Base-by-base conservation (phyloP, 1,284 basidiomycete genomes). In the Leccinum pseudoinsigne region DNA sequence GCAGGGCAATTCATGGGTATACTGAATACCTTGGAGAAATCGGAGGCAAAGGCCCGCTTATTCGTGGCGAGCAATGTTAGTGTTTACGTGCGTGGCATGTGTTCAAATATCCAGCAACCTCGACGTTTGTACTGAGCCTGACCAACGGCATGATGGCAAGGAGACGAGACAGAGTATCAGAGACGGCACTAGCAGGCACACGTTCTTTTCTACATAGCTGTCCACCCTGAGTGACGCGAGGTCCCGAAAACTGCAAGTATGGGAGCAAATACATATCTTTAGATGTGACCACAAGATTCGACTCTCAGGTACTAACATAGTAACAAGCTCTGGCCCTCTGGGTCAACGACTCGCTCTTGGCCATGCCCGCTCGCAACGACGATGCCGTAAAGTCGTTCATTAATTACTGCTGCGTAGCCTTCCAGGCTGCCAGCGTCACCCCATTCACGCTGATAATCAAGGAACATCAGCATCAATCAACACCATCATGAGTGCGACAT, bases 21-120 rank as follows among this genome's bases (percentile, higher is more conserved):
- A 4, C 34, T 16, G 7, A 16, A 50, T 61, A 73, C 71, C 72
- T 74, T 83, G 62, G 86, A 88, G 69, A 90, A 83, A 64, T 86
- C 82, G n/a, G 81, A 74, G 31, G 80, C 75, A 64, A 89, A 86
- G 3, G 77, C 79, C 70, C 82, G 16, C 63, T 72, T 16, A 38
- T 56, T 42, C 9, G 28, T 42, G 8, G 16, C 12, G 8, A 9
- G 42, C 9, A 21, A 8, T 26, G 34, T 54, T 14, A 68, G 58
- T n/a, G 7, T 34, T 34, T 54, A 21, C 9, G 12, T 38, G 42
- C 18, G 47, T 12, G 40, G 16, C 40, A 28, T 6, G 58, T 12
- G 21, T 23, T 42, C 21, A 53, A 12, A 58, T 23, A 14, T 54
- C 10, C 4, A 34, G 10, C 40, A 65, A 70, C 69, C 66, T 69